Base-by-base conservation (phyloP, 805 yeast species). In the Ogataea corticis region DNA sequence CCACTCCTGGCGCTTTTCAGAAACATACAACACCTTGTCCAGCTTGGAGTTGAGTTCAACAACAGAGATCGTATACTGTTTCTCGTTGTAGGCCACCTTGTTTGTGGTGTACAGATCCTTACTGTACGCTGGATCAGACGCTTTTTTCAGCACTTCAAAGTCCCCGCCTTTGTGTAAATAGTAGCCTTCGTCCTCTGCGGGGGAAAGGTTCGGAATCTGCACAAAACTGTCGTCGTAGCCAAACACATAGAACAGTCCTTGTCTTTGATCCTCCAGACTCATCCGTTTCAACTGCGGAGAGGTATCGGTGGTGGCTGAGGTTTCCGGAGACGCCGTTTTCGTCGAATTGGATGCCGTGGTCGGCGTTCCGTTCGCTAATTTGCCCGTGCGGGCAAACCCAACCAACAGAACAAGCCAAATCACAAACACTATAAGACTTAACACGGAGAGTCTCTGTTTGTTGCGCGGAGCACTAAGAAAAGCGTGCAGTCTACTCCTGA, bases 1-100 rank as follows among this genome's bases (percentile, higher is more conserved):
- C 76, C 82, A 88, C 56, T 81, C 77, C 25, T 60, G 57, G 12
- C 62, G 58, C 11, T 49, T 45, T 44, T 87, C 76, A 0, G 94
- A 73, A 4, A 66, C 65, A 2, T 89, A 61, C 11, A 92, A 61
- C 1, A 81, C 84, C 55, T 68, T 73, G 17, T 73, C 65, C 15
- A 75, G 61, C 9, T 71, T 59, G 32, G 71, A 67, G 52, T 76
- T 79, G 7, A 83, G 65, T 4, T 72, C 65, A 11, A 73, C 57
- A 0, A 67, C 53, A 6, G 73, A 70, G 1, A 84, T 68, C 0
- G 49, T 38, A 36, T 77, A 62, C 2, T 62, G 65, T 0, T 58
- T 51, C 2, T 72, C 80, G 2, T 71, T 63, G 56, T 72, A 77
- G 0, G 53, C 52, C 43, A 86, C 74, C 23, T 58, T 65, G 3